A percentile compares a stretch with the other conserved stretches of the same genome.
phyloP scores from a whole-genome alignment of 2,329 filamentous ascomycete species.

The Emericellopsis cladophorae region DNA sequence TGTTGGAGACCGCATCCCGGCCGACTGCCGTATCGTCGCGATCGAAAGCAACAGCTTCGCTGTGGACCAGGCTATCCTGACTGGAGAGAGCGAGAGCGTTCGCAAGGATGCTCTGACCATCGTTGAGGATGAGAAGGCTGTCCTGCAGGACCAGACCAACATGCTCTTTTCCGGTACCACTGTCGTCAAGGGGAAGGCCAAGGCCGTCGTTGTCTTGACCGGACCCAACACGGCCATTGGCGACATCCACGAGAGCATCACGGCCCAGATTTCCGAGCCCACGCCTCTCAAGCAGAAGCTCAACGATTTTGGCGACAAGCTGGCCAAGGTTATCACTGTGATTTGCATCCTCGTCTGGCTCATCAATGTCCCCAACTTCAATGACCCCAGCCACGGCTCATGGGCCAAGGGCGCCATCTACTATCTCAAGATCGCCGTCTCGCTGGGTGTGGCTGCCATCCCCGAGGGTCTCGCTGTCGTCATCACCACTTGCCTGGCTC shows the following conservation, averaged over 20 bases:
- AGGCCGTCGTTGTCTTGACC: slow-evolving; percentile 80
- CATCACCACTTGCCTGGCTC: slow-evolving; percentile 93
- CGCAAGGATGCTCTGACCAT: slow-evolving; percentile 60
- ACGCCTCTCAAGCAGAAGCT: slow-evolving; percentile 97
- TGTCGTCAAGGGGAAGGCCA: slow-evolving; percentile 87
- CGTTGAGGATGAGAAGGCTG: slow-evolving; percentile 68
- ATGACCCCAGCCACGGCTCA: slow-evolving; percentile 80
- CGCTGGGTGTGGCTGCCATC: slow-evolving; percentile 73
- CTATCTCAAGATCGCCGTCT: slow-evolving; percentile 98
- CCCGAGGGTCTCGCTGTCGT: slow-evolving; percentile 95
- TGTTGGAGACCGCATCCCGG: slow-evolving; percentile 86
- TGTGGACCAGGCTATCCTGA: slow-evolving; percentile 93
- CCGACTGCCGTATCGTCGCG: slow-evolving; percentile 79
- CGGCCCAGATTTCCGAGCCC: slow-evolving; percentile 92
- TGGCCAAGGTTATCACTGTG: slow-evolving; percentile 95
- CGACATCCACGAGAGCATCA: slow-evolving; percentile 98
- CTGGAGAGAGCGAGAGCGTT: slow-evolving; percentile 95
- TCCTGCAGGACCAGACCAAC: slow-evolving; percentile 95
- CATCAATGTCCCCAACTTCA: slow-evolving; percentile 97
- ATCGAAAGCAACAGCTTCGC: slow-evolving; percentile 97
- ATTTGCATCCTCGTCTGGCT: slow-evolving; percentile 96
- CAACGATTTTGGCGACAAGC: slow-evolving; percentile 90
- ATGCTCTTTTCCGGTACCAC: slow-evolving; percentile 98
- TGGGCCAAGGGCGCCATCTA: slow-evolving; percentile 98
- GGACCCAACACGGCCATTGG: slow-evolving; percentile 88